Evolutionary conservation across 176 grass and related monocot genomes (phyloP).

Genomic region (Oryza glumipatula): DNA sequence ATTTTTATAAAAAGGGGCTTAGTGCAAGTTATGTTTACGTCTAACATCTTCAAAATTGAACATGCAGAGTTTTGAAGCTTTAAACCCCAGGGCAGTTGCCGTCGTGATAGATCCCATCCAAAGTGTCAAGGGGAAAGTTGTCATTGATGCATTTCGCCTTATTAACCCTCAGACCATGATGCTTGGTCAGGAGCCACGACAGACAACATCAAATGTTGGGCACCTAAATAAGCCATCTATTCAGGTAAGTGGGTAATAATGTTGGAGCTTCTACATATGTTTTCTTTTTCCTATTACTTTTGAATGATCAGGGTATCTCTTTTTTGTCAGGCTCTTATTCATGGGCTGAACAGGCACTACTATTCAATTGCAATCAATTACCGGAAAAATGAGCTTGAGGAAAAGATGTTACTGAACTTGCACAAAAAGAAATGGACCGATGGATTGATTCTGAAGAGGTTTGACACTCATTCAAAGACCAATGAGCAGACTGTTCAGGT

Average conservation of each 20-base stretch:
- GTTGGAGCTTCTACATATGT: not conserved
- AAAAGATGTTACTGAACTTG: conserved; percentile 94
- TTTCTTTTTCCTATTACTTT: conserved; percentile 2
- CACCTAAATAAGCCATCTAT: conserved; percentile 98
- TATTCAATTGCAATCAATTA: conserved; percentile 99
- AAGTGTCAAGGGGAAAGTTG: conserved; percentile 97
- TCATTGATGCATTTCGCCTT: conserved; percentile 96
- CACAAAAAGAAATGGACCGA: conserved; percentile 99
- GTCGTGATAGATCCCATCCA: conserved; percentile 99
- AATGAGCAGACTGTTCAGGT: conserved; percentile 97
- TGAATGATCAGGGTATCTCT: not conserved
- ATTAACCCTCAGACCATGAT: conserved; percentile 99
- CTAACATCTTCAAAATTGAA: conserved; percentile 27
- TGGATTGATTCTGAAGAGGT: conserved; percentile 78
- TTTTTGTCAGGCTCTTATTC: conserved; percentile 79
- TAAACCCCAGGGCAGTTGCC: conserved; percentile 96
- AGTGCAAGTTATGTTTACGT: conserved; percentile 3
- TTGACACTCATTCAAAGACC: conserved; percentile 86
- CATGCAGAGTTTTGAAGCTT: conserved; percentile 95
- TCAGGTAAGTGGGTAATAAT: conserved; percentile 56
- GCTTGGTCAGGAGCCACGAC: conserved; percentile 95
- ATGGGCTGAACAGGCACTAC: conserved; percentile 96
- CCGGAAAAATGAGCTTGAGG: conserved; percentile 97
- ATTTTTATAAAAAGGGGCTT: not conserved
- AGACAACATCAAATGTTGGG: conserved; percentile 95